These are phyloP conservation scores for Helicocarpus griseus DNA, from an alignment of 2,329 filamentous ascomycete genomes.

Conservation along the genomic window DNA sequence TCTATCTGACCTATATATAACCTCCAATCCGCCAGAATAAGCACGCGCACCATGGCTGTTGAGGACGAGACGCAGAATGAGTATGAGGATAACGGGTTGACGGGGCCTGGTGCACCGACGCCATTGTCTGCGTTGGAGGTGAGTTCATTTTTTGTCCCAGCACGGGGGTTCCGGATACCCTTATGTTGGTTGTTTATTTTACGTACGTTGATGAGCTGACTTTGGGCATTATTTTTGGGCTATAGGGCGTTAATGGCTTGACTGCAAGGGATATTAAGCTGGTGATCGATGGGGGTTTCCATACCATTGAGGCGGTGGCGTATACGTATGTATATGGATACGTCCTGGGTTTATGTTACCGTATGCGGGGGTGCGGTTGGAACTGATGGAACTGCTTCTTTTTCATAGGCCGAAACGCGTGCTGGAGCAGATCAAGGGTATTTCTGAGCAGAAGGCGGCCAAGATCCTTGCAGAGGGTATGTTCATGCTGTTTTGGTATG, in stretches of 20 bases:
- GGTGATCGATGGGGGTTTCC: constrained; percentile 81
- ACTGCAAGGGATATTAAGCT: constrained; percentile 95
- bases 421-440: constrained; percentile 92
- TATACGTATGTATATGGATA: constrained; percentile 61
- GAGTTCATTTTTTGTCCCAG: too few species aligned
- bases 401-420: constrained; percentile 53
- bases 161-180: too few species aligned
- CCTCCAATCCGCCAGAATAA: too few species aligned
- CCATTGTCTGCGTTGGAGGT: constrained; percentile 81
- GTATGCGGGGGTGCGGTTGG: background rate
- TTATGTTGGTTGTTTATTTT: background rate
- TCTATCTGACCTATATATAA: too few species aligned
- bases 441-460: constrained; percentile 90
- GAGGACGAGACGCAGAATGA: constrained; percentile 60
- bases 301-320: constrained; percentile 91
- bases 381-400: background rate
- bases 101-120: constrained; percentile 86
- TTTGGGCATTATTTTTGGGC: constrained; percentile 7
- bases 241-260: constrained; percentile 74
- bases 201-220: background rate
- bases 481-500: constrained; percentile 9
- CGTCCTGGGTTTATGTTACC: background rate
- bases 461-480: constrained; percentile 84
- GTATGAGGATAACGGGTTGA: constrained; percentile 63
- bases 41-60: constrained; percentile 31